Evolutionary conservation across 208 protist genomes (phyloP).

Genomic region (Trypanosoma caninum): DNA sequence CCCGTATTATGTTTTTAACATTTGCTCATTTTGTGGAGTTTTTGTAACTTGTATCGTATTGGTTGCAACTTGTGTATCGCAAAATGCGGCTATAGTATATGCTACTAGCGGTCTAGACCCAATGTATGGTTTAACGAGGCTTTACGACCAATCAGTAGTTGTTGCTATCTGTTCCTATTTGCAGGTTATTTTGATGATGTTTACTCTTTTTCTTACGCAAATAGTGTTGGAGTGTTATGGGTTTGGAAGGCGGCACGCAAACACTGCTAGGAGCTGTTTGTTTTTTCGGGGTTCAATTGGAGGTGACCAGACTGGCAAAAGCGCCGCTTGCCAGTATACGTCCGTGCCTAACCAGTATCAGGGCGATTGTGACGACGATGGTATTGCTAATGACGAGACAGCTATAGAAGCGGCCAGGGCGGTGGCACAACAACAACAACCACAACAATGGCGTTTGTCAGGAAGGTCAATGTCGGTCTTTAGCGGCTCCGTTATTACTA

Average conservation of each 20-base stretch:
- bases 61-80: slow-evolving; percentile 9
- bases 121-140: slow-evolving; percentile 16
- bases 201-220: slow-evolving; percentile 18
- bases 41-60: slow-evolving; percentile 9
- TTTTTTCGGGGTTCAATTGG: no score
- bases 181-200: slow-evolving; percentile 19
- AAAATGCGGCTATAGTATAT: slow-evolving; percentile 8
- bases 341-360: no score
- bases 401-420: no score
- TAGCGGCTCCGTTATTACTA: background rate
- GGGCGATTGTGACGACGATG: no score
- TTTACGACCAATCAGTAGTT: slow-evolving; percentile 10
- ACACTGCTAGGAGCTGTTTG: no score
- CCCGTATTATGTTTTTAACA: background rate
- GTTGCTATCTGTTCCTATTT: slow-evolving; percentile 18
- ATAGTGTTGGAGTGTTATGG: slow-evolving; percentile 13
- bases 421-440: no score
- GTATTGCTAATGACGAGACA: no score
- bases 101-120: background rate
- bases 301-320: no score
- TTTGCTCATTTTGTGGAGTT: background rate
- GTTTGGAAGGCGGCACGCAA: background rate
- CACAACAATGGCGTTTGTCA: background rate
- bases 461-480: no score
- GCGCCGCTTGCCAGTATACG: no score